These are phyloP conservation scores for Triticum monococcum DNA, from an alignment of 176 grass and related monocot species.

Conservation along the genomic window DNA sequence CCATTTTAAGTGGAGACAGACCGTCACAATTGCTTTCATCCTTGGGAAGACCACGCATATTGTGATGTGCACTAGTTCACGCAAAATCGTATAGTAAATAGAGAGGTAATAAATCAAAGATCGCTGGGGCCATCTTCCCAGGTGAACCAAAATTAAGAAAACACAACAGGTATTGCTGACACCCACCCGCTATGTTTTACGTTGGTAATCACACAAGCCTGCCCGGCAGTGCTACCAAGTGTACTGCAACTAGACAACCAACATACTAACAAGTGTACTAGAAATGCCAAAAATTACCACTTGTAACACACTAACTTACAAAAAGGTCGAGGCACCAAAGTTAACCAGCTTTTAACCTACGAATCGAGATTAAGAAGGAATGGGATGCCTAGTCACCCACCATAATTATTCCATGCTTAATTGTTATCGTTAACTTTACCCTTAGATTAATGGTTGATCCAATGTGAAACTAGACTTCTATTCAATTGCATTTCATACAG, in stretches of 20 bases:
- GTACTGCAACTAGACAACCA: slow-evolving; percentile 32
- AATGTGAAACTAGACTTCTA: neutral
- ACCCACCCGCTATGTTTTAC: neutral
- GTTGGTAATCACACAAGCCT: neutral
- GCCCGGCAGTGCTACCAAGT: neutral
- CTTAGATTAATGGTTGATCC: neutral
- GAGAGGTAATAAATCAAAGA: neutral
- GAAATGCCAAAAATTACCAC: neutral
- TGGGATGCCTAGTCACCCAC: slow-evolving; percentile 24
- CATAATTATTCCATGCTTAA: slow-evolving; percentile 5
- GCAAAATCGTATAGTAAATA: neutral
- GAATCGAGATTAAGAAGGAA: slow-evolving; percentile 14
- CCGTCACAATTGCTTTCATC: neutral
- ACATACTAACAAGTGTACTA: neutral
- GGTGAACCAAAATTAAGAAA: neutral
- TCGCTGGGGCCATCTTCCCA: neutral
- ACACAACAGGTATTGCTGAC: neutral
- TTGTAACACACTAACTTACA: neutral
- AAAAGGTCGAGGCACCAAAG: slow-evolving; percentile 8
- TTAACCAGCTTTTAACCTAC: slow-evolving; percentile 26
- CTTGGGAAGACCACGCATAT: neutral
- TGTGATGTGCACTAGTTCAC: neutral
- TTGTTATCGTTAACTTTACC: neutral
- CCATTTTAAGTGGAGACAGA: neutral
- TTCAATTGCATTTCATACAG: neutral